A percentile compares a stretch with the other conserved stretches of the same genome.
phyloP scores from a whole-genome alignment of 1,139 yeast genomes.

The Wickerhamomyces sp. region DNA sequence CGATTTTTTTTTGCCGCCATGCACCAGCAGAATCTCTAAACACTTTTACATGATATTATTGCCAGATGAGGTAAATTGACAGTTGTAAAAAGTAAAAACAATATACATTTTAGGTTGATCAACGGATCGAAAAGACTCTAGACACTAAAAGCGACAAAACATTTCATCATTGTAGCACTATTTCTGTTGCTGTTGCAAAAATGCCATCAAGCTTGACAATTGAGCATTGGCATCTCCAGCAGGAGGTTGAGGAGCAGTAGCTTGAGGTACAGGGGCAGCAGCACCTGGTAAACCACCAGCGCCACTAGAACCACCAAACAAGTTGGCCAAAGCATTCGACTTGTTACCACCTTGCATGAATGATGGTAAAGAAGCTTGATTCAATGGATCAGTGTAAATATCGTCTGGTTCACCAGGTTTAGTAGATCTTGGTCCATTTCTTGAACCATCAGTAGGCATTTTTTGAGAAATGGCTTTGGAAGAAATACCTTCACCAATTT shows the following conservation, averaged over 20 bases:
- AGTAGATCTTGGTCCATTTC: conserved; percentile 81
- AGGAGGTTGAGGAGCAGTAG: conserved; percentile 18
- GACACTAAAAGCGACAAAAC: neutral
- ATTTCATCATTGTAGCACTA: neutral
- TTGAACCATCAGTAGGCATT: conserved; percentile 83
- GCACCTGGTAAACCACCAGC: conserved; percentile 2
- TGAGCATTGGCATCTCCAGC: conserved; percentile 31
- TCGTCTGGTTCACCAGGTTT: conserved; percentile 57
- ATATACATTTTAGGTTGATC: neutral
- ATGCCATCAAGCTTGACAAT: conserved; percentile 34
- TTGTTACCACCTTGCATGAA: conserved; percentile 25
- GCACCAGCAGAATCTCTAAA: no score
- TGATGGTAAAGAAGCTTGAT: conserved; percentile 28
- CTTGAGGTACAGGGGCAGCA: conserved; percentile 16
- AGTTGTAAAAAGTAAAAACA: neutral
- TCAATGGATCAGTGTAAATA: conserved; percentile 25
- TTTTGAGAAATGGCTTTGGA: conserved; percentile 87
- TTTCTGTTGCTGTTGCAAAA: conserved; percentile 32
- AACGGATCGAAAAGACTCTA: neutral
- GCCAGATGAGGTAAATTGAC: no score
- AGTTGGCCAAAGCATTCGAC: conserved; percentile 50
- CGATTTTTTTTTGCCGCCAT: no score
- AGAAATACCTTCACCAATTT: conserved; percentile 89
- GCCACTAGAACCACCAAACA: conserved; percentile 25
- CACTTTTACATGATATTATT: no score